Base-by-base conservation (phyloP, 1,284 basidiomycete species). In the Fomitopsis schrenkii region DNA sequence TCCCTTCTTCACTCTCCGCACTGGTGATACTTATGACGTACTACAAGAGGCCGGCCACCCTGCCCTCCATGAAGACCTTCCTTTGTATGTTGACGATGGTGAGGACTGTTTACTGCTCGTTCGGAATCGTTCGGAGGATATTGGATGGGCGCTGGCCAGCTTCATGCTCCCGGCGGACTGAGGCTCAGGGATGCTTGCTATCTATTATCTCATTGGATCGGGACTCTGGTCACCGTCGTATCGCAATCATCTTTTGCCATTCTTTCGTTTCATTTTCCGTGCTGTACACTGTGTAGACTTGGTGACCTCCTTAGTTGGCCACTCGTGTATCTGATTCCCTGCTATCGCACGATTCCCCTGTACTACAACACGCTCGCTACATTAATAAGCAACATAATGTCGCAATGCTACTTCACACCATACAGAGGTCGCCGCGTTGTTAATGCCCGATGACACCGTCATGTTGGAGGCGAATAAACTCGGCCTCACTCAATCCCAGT, bases 141-240 rank as follows among this genome's bases (percentile, higher is more conserved):
- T 91, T n/a, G 90, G 90, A 0, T 92, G 91, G 89, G 86, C 85
- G 0, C 72, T 93, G 62, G 90, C 91, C 36, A 92, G 90, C 72
- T 93, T 91, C 72, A 74, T 93, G 69, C 78, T 87, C 36, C 90
- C 90, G 14, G 68, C 84, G 63, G 78, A 78, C 62, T 76, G 15
- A 30, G 42, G 22, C 8, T 10, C n/a, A 30, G 48, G 48, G 48
- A 50, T 50, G 48, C 48, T 50, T 33, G 10, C 45, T 22, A 33
- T 50, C 28, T 50, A 46, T 30, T 33, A 17, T 8, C 10, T 17
- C 19, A 30, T 33, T 33, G 28, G 5, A 50, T 33, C 4, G 28
- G 59, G 59, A 59, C 33, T 55, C 8, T 59, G 52, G 33, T 17
- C 55, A 26, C 40, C 9, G 53, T 48, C 28, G 22, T 52, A 12